Evolutionary conservation across 2,329 filamentous ascomycete species (phyloP).

Genomic region (Mycosphaerella sp.): DNA sequence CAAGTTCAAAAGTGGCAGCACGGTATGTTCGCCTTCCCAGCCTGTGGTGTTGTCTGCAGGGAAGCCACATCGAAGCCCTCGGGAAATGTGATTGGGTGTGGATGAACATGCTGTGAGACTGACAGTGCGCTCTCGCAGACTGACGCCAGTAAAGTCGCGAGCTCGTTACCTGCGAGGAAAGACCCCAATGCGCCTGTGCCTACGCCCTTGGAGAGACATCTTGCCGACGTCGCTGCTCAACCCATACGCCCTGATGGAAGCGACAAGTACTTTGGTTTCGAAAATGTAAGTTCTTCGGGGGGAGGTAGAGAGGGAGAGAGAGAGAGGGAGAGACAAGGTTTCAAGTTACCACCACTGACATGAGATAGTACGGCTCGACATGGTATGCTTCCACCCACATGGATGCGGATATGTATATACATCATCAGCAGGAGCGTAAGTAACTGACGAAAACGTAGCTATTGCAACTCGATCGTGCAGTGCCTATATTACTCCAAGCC

Average conservation of each 20-base stretch:
- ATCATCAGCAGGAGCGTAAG: background rate
- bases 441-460: constrained; percentile 50
- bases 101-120: constrained; percentile 12
- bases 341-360: constrained; percentile 9
- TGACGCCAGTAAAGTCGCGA: constrained; percentile 42
- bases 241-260: constrained; percentile 79
- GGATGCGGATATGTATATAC: no score
- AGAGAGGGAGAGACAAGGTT: background rate
- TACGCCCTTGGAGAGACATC: constrained; percentile 64
- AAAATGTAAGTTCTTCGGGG: constrained; percentile 65
- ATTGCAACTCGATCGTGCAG: constrained; percentile 97
- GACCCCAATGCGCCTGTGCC: constrained; percentile 51
- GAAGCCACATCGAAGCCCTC: background rate
- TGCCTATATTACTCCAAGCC: constrained; percentile 92
- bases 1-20: constrained; percentile 43
- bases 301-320: background rate
- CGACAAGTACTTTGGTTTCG: constrained; percentile 97
- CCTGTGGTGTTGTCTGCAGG: background rate
- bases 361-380: constrained; percentile 81
- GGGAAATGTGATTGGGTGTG: constrained; percentile 1
- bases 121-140: constrained; percentile 34
- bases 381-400: constrained; percentile 56
- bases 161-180: constrained; percentile 50
- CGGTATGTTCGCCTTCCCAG: constrained; percentile 2
- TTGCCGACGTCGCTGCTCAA: constrained; percentile 68